These are phyloP conservation scores for Stephanodiscus triporus DNA, from an alignment of 108 stramenopile species.

Conservation along the genomic window DNA sequence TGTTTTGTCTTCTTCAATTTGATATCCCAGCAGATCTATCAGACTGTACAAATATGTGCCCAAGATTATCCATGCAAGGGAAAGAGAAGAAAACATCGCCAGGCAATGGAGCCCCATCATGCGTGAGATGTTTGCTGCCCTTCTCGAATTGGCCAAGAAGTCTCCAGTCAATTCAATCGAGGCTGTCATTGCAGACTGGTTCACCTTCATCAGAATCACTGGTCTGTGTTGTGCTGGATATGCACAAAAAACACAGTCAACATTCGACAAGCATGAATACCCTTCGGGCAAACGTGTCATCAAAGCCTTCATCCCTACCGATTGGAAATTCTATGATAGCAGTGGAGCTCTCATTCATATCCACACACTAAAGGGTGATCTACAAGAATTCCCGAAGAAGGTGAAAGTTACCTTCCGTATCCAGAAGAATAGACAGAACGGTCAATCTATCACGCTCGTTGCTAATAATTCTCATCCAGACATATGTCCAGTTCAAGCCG, in stretches of 20 bases:
- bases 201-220: neutral
- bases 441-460: slow-evolving; percentile 3
- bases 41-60: neutral
- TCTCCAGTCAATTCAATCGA: neutral
- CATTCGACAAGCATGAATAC: slow-evolving; percentile 2
- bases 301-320: slow-evolving; percentile 2
- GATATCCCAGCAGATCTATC: neutral
- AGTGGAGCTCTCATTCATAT: neutral
- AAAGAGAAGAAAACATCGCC: slow-evolving; percentile 14
- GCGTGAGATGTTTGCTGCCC: neutral
- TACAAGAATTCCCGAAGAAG: neutral
- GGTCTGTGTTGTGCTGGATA: slow-evolving; percentile 5
- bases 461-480: neutral
- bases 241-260: slow-evolving; percentile 2
- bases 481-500: slow-evolving; percentile 8
- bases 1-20: neutral
- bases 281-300: slow-evolving; percentile 8
- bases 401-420: neutral
- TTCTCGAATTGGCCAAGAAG: neutral
- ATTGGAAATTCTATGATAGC: slow-evolving; percentile 1
- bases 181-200: neutral
- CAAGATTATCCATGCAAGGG: neutral
- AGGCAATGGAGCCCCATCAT: slow-evolving; percentile 1
- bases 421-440: slow-evolving; percentile 24
- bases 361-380: neutral